These are phyloP conservation scores for Digitaria exilis DNA, from an alignment of 202 grass and related monocot genomes.

Conservation along the genomic window DNA sequence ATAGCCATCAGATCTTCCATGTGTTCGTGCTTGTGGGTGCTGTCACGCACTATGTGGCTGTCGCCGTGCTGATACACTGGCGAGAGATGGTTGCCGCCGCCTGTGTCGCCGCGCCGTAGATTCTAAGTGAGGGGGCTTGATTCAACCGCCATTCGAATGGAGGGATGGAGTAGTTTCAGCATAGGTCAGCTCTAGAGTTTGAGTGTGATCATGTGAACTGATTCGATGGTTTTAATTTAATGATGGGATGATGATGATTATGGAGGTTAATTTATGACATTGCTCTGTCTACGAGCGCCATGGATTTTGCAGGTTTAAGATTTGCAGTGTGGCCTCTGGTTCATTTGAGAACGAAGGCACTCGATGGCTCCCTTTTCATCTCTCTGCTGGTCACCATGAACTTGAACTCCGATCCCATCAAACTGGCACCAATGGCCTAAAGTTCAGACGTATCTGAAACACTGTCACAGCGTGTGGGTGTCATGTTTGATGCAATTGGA, in stretches of 20 bases:
- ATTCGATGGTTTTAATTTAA: neutral
- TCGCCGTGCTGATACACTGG: constrained; percentile 76
- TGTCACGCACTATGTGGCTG: constrained; percentile 71
- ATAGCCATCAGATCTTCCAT: constrained; percentile 98
- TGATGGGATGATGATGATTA: neutral
- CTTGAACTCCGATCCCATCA: too few relatives aligned
- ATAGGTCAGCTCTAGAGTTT: constrained; percentile 8
- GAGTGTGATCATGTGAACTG: neutral
- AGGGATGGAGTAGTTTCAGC: constrained; percentile 8
- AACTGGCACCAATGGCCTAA: too few relatives aligned
- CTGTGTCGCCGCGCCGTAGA: constrained; percentile 21
- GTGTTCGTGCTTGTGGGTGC: constrained; percentile 84
- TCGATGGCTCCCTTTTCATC: too few relatives aligned
- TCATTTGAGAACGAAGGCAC: too few relatives aligned
- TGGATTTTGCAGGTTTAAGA: neutral
- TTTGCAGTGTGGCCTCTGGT: neutral
- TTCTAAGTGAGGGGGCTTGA: neutral
- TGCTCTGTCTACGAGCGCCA: neutral
- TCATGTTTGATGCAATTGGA: neutral
- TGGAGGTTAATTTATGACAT: neutral
- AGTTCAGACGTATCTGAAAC: too few relatives aligned
- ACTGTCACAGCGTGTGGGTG: neutral
- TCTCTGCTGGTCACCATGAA: too few relatives aligned
- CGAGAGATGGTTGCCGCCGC: constrained; percentile 48
- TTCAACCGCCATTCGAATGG: constrained; percentile 11